Conservation (phyloP, 73 alveolate genomes). For the Paramecium primaurelia region DNA sequence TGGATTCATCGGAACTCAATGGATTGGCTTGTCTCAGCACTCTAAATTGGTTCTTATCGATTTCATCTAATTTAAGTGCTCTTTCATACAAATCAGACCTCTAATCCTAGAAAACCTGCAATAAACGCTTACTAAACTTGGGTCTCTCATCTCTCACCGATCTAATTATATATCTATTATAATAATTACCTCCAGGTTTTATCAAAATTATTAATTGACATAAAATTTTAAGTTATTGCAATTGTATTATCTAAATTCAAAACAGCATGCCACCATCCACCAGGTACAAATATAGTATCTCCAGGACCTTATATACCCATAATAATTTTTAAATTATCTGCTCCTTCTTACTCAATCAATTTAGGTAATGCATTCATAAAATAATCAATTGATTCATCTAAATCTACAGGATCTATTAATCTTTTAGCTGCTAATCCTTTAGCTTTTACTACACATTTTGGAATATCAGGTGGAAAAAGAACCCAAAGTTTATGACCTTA, state of each 20-base stretch:
- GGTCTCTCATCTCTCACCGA: constrained; percentile 50
- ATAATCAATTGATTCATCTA: constrained; percentile 84
- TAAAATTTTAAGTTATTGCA: constrained; percentile 75
- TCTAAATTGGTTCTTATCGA: constrained; percentile 19
- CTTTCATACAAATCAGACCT: constrained; percentile 35
- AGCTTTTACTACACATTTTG: constrained; percentile 57
- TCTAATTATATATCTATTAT: not conserved
- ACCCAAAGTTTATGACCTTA: constrained; percentile 83
- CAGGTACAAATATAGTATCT: constrained; percentile 91
- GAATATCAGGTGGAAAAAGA: constrained; percentile 72
- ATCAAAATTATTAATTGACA: constrained; percentile 72
- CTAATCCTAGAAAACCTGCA: not conserved
- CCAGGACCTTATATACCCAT: constrained; percentile 75
- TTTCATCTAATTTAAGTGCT: constrained; percentile 27
- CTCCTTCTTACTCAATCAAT: constrained; percentile 53
- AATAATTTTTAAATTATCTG: constrained; percentile 43
- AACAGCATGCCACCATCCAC: constrained; percentile 97
- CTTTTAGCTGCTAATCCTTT: constrained; percentile 68
- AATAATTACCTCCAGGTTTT: constrained; percentile 68
- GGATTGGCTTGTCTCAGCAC: not conserved
- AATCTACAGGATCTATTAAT: constrained; percentile 66
- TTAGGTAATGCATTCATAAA: constrained; percentile 73
- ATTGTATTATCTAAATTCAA: constrained; percentile 86
- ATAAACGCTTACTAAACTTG: constrained; percentile 37
- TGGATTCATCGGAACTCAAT: not conserved